Conservation (phyloP, 169 alveolate species). For the Cryptosporidium baileyi region DNA sequence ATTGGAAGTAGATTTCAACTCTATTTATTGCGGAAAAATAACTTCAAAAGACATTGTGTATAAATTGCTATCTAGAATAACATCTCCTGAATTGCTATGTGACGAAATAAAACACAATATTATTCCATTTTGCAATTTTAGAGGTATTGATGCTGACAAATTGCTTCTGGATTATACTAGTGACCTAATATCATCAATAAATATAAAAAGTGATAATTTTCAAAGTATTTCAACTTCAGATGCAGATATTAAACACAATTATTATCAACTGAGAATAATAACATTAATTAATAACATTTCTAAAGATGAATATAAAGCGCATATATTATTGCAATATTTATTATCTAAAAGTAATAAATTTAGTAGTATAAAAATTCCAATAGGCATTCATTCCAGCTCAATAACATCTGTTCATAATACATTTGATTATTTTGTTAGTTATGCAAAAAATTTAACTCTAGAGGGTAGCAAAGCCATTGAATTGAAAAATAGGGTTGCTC, state of each 20-base stretch:
- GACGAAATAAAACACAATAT: conserved; percentile 36
- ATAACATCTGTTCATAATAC: not conserved
- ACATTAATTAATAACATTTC: conserved; percentile 18
- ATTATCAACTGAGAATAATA: conserved; percentile 38
- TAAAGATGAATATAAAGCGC: conserved; percentile 39
- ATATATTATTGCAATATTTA: conserved; percentile 24
- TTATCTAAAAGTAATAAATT: conserved; percentile 1
- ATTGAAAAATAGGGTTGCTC: conserved; percentile 39
- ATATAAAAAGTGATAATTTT: not conserved
- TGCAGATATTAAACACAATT: not conserved
- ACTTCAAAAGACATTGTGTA: conserved; percentile 17
- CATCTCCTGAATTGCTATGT: conserved; percentile 11
- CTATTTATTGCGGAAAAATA: conserved; percentile 4
- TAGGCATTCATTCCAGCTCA: not conserved
- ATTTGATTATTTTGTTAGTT: conserved; percentile 2
- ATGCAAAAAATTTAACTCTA: conserved; percentile 1
- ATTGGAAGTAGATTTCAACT: not conserved
- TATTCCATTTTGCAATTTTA: conserved; percentile 46
- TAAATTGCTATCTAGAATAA: conserved; percentile 10
- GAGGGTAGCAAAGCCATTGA: conserved; percentile 30
- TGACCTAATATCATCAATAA: conserved; percentile 12
- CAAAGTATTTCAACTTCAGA: not conserved
- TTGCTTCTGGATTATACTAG: conserved; percentile 15
- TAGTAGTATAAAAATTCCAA: not conserved
- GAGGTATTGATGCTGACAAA: conserved; percentile 41